Evolutionary conservation across 169 alveolate genomes (phyloP), one percentile per base, ranked within the genome.

Genomic region (Plasmodium gonderi): DNA sequence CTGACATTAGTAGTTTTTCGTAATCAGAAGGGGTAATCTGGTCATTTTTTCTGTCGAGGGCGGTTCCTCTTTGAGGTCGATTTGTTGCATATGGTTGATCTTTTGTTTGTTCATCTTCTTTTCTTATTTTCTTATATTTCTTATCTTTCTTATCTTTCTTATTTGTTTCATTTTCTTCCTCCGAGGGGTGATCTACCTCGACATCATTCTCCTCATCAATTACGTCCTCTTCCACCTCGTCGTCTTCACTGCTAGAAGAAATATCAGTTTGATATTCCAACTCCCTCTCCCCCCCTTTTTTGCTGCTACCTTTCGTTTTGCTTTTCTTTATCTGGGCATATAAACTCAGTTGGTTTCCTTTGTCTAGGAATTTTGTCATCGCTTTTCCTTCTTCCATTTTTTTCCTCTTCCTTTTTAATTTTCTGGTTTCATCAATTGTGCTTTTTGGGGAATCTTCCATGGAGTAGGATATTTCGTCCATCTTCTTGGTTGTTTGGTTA

Each of bases 1-100:
- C 92, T 29, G 96, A 87, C n/a, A 79, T 76, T 42, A 94, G 38
- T 40, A 91, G 49, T 23, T 89, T 94, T 65, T 94, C 96, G 80
- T 91, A 94, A 23, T 94, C 96, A 54, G 45, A 26, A 1, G 92
- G 79, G 7, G 14, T 83, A 12, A 83, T 80, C 33, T 47, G 23
- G 31, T 83, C 65, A 44, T 44, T 45, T n/a, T n/a, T 4, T 29
- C n/a, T 20, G 38, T 6, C 36, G 69, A 23, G 31, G 69, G 33
- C 0, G 69, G 31, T 69, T 47, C 26, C 76, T 75, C 0, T 42
- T 67, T 17, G 7, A 23, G 3, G 47, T 26, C 0, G 7, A 9
- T 0, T 67, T 6, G 14, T 67, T 67, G 2, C 1, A 67, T n/a
- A n/a, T 33, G 38, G 38, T 17, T 67, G 6, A 11, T 17, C 42